phyloP scores from a whole-genome alignment of 169 alveolate species.

The Plasmodium inui region DNA sequence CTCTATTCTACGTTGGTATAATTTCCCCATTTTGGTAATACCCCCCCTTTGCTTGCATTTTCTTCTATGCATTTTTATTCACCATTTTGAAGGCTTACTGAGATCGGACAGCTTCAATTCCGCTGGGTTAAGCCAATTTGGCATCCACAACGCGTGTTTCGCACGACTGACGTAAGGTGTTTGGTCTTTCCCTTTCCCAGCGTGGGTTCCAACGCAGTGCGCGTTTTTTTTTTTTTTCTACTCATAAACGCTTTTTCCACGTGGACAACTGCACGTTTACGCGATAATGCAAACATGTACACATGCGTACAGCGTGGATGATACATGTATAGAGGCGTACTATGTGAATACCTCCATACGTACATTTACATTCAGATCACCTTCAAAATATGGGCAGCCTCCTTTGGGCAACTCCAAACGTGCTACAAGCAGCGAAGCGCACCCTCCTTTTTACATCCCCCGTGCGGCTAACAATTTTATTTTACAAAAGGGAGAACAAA shows the following conservation, averaged over 20 bases:
- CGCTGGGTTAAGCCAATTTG: not conserved
- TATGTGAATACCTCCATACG: no score
- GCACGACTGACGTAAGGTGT: not conserved
- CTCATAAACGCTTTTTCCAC: not conserved
- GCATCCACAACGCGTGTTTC: not conserved
- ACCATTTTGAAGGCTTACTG: not conserved
- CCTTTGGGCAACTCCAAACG: not conserved
- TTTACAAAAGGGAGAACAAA: not conserved
- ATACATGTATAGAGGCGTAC: no score
- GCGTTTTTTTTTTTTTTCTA: no score
- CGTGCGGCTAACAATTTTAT: not conserved
- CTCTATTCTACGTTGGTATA: not conserved
- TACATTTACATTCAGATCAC: not conserved
- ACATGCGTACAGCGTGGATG: not conserved
- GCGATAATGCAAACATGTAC: not conserved
- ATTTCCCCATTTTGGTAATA: not conserved
- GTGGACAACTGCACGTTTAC: not conserved
- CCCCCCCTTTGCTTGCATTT: not conserved
- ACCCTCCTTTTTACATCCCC: not conserved
- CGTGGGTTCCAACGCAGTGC: not conserved
- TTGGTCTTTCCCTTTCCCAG: not conserved
- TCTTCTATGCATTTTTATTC: not conserved
- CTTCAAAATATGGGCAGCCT: not conserved
- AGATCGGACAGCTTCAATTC: not conserved
- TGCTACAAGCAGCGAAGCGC: not conserved